These are phyloP conservation scores for Phyllachora maydis DNA, from an alignment of 2,329 filamentous ascomycete genomes.

Conservation along the genomic window DNA sequence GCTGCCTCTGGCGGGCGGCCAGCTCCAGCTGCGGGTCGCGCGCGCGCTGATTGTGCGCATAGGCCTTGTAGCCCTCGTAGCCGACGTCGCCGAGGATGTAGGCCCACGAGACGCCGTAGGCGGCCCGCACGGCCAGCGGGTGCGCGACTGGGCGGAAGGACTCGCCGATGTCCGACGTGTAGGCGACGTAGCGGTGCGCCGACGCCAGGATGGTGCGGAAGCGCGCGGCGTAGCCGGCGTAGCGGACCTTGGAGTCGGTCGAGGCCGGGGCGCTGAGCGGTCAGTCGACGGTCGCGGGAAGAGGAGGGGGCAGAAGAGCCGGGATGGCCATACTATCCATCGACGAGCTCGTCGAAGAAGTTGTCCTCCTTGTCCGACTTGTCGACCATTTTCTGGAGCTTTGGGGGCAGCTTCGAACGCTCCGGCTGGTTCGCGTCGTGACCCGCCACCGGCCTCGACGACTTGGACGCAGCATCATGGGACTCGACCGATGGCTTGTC, in stretches of 20 bases:
- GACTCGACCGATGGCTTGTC: no score
- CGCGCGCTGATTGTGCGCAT: constrained; percentile 62
- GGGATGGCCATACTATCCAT: constrained; percentile 42
- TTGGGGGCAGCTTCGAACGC: constrained; percentile 27
- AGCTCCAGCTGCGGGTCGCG: constrained; percentile 46
- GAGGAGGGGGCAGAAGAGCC: constrained; percentile 1
- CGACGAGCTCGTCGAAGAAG: constrained; percentile 57
- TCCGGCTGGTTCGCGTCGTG: constrained; percentile 25
- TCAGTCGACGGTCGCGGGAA: constrained; percentile 1
- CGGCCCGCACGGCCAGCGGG: constrained; percentile 57
- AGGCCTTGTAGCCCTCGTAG: constrained; percentile 91
- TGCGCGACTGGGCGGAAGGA: constrained; percentile 88
- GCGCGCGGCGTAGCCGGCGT: constrained; percentile 78
- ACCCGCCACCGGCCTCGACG: no score
- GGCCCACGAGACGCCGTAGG: constrained; percentile 82
- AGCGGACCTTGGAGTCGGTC: constrained; percentile 70
- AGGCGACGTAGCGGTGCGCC: constrained; percentile 89
- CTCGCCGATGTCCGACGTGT: constrained; percentile 91
- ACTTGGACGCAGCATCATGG: no score
- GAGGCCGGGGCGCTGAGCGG: constrained; percentile 47
- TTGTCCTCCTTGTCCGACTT: constrained; percentile 42
- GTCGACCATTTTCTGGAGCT: constrained; percentile 36
- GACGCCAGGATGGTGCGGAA: constrained; percentile 72
- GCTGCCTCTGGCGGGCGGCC: constrained; percentile 23
- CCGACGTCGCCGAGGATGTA: constrained; percentile 82